Conservation (phyloP, 805 yeast genomes). For the Saturnispora ahearnii region DNA sequence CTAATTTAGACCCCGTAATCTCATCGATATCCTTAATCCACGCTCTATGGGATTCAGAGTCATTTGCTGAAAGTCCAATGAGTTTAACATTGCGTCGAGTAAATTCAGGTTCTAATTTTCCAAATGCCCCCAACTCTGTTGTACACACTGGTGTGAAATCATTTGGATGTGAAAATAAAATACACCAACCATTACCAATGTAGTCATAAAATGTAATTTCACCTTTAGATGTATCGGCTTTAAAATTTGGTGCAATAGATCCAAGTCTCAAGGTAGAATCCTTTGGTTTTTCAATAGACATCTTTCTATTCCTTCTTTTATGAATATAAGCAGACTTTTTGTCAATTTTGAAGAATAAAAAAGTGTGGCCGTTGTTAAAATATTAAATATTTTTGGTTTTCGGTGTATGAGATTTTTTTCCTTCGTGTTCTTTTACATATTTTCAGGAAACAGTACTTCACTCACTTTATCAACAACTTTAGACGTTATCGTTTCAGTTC, state of each 20-base stretch:
- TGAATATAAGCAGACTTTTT: not conserved
- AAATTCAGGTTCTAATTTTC: constrained; percentile 62
- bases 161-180: constrained; percentile 64
- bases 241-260: constrained; percentile 61
- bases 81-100: constrained; percentile 54
- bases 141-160: constrained; percentile 77
- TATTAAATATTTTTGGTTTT: too few species aligned
- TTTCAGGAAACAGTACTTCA: too few species aligned
- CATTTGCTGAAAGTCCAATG: constrained; percentile 62
- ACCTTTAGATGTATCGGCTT: constrained; percentile 43
- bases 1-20: constrained; percentile 47
- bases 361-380: too few species aligned
- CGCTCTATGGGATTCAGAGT: constrained; percentile 47
- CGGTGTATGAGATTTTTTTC: too few species aligned
- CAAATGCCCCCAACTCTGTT: constrained; percentile 70
- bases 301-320: constrained; percentile 10
- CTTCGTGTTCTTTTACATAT: too few species aligned
- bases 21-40: constrained; percentile 72
- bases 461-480: too few species aligned
- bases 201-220: constrained; percentile 9
- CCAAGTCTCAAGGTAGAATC: constrained; percentile 41
- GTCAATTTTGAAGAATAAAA: too few species aligned
- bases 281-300: constrained; percentile 35
- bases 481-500: too few species aligned
- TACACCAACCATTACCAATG: constrained; percentile 11